Evolutionary conservation across 169 alveolate species (phyloP), one percentile per base, ranked within the genome.

Genomic region (Babesia sp.): DNA sequence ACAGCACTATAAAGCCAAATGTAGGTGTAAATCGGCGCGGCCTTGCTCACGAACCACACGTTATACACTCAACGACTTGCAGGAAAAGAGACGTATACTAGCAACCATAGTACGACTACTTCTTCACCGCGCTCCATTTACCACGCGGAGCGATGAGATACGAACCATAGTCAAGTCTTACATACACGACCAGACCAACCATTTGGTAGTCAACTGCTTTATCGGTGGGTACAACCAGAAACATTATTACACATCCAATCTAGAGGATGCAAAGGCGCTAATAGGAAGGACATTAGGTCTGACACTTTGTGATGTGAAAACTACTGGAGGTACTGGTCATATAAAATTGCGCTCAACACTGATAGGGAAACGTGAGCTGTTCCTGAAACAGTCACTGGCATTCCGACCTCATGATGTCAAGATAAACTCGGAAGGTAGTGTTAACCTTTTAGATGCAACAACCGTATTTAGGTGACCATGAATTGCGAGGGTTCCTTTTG

Each of bases 401-500:
- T 81, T 71, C 31, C 82, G 45, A 26, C 79, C 78, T 9, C 89
- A 81, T 28, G 85, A 81, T 46, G 66, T 71, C 26, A 61, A 61
- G 60, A 72, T 73, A 0, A 48, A 63, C 24, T 28, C 68, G 11
- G 74, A 60, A 53, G 89, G 89, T 81, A 68, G 5, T 9, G 22
- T 3, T 22, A 63, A 14, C 11, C 33, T 3, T 16, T 26, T 26
- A 42, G 22, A 9, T 22, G 42, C 12, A 8, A 12, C 9, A 0
- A 34, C 3, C 5, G 1, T 0, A 3, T 37, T 24, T 54, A 81
- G 89, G 81, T 18, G 84, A 71, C 56, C 89, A 81, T 29, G 89
- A 81, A 51, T 53, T 81, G 7, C 69, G 89, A n/a, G 89, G 89
- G 12, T 81, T 81, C 33, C 42, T 81, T 12, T 45, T 81, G 5